phyloP scores from a whole-genome alignment of 805 yeast genomes.

The Hanseniaspora osmophila region DNA sequence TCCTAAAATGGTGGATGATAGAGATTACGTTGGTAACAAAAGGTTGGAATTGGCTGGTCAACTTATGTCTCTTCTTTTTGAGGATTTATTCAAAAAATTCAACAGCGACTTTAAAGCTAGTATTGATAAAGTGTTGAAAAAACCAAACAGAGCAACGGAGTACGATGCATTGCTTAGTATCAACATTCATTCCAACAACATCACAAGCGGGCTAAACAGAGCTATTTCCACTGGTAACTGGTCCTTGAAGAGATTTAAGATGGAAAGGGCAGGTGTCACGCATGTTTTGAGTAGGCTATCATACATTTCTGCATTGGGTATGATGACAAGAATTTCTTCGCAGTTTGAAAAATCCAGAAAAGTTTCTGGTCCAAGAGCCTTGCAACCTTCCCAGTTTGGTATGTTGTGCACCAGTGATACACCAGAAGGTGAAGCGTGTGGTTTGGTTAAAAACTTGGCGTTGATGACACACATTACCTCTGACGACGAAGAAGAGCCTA shows the following conservation, averaged over 20 bases:
- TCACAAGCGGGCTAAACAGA: slow-evolving; percentile 85
- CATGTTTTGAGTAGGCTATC: slow-evolving; percentile 86
- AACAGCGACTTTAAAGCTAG: slow-evolving; percentile 88
- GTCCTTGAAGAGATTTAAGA: slow-evolving; percentile 96
- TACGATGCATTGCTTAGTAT: slow-evolving; percentile 86
- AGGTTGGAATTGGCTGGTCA: slow-evolving; percentile 96
- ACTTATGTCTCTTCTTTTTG: slow-evolving; percentile 84
- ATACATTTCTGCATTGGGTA: slow-evolving; percentile 88
- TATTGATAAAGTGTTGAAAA: slow-evolving; percentile 83
- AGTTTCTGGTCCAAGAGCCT: slow-evolving; percentile 96
- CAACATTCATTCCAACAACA: slow-evolving; percentile 81
- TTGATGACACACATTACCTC: slow-evolving; percentile 98
- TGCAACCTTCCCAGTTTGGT: slow-evolving; percentile 98
- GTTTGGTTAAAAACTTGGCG: slow-evolving; percentile 91
- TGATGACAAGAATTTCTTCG: slow-evolving; percentile 99
- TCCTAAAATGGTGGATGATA: slow-evolving; percentile 91
- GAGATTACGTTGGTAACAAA: slow-evolving; percentile 97
- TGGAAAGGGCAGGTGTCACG: slow-evolving; percentile 99
- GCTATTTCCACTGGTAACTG: slow-evolving; percentile 98
- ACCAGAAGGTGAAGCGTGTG: slow-evolving; percentile 99
- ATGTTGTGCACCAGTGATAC: slow-evolving; percentile 98
- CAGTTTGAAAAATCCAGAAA: slow-evolving; percentile 96
- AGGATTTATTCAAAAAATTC: slow-evolving; percentile 93
- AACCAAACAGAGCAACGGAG: slow-evolving; percentile 88
- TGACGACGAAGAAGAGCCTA: slow-evolving; percentile 90